Base-by-base conservation (phyloP, 805 yeast genomes). In the Brettanomyces naardenensis region DNA sequence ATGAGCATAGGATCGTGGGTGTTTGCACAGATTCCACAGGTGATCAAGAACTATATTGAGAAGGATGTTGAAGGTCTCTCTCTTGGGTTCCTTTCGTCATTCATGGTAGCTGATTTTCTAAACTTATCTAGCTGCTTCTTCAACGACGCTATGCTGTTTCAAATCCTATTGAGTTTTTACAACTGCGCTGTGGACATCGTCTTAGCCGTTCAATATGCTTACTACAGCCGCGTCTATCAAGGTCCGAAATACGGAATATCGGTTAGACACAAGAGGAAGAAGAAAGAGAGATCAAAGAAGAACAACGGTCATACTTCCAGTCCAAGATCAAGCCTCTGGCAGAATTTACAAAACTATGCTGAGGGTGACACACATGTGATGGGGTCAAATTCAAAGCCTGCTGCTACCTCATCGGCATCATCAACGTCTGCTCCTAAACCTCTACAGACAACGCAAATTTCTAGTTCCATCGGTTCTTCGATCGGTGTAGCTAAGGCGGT, bases 21-120 rank as follows among this genome's bases (percentile, higher is more conserved):
- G 26, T 76, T 80, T 54, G 89, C 89, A 3, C 89, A 80, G 54
- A 51, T 77, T 14, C 89, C 89, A 1, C 90, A 81, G 51, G 78
- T 80, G 10, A 57, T 69, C 40, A 65, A 70, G 47, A 81, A 80
- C 52, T 77, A 76, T 53, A 56, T 60, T 11, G 65, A 65, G 47
- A 71, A 76, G 44, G 71, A 83, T 2, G 83, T 83, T 4, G 84
- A 74, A 15, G 89, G 89, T 3, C 64, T 81, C 18, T 75, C 85
- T 10, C 65, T 73, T 23, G 66, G 68, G 4, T 81, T 81, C 46
- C 65, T 81, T 3, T 44, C 67, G 9, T 69, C 75, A 40, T 81
- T 88, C 88, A 69, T 77, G 43, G 51, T 67, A 38, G 90, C 89
- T 7, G 86, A 78, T 50, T 56, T 68, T 23, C 53, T 79, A 11